These are phyloP conservation scores for Plantago ovata DNA, from an alignment of 257 asterid genomes.

Conservation along the genomic window DNA sequence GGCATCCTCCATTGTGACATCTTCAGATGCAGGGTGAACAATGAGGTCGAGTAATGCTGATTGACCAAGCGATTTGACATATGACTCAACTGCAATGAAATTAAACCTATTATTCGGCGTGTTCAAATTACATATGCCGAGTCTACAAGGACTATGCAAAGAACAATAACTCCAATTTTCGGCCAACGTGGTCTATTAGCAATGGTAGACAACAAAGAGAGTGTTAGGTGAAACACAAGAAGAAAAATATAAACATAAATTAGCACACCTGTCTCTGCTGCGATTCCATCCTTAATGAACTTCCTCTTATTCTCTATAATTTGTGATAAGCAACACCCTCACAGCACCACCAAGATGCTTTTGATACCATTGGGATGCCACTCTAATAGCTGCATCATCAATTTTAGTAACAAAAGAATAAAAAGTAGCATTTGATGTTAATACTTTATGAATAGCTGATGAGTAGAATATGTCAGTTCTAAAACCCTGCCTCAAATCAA, in stretches of 20 bases:
- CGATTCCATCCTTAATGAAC: conserved; percentile 76
- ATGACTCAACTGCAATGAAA: conserved; percentile 76
- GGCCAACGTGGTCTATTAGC: conserved; percentile 8
- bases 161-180: conserved; percentile 8
- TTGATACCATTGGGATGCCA: conserved; percentile 93
- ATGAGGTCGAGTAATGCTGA: conserved; percentile 87
- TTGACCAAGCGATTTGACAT: conserved; percentile 80
- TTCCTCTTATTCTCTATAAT: conserved; percentile 87
- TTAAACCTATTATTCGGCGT: conserved; percentile 17
- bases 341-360: conserved; percentile 69
- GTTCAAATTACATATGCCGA: conserved; percentile 15
- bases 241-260: not conserved
- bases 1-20: conserved; percentile 72
- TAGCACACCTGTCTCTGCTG: conserved; percentile 76
- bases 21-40: conserved; percentile 80
- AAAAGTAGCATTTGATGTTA: too few relatives aligned
- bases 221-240: too few relatives aligned
- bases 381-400: conserved; percentile 75
- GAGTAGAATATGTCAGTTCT: too few relatives aligned
- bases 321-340: conserved; percentile 70
- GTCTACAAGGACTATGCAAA: conserved; percentile 7
- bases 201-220: conserved; percentile 11
- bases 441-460: too few relatives aligned
- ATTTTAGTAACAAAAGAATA: conserved; percentile 13
- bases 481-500: too few relatives aligned